Conservation (phyloP, 257 asterid genomes). For the Cynanchum wilfordii region DNA sequence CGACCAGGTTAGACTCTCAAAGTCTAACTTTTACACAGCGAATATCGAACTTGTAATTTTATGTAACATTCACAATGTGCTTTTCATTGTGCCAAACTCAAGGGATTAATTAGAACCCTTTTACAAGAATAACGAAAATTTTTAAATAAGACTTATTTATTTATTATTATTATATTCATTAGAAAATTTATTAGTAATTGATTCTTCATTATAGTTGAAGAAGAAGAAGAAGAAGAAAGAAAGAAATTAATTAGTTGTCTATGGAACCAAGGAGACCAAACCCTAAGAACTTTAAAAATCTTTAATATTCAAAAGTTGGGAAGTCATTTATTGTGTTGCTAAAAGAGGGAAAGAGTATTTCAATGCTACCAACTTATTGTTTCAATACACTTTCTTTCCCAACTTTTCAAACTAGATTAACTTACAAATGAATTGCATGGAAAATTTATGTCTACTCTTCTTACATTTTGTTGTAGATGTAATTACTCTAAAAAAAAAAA, state of each 20-base stretch:
- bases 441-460: not conserved
- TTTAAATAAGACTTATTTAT: no score
- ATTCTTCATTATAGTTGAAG: no score
- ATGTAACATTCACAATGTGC: no score
- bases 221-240: not conserved
- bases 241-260: no score
- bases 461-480: not conserved
- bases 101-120: no score
- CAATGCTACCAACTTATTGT: not conserved
- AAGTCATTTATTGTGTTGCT: not conserved
- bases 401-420: not conserved
- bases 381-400: not conserved
- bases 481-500: not conserved
- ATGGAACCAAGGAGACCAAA: no score
- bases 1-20: no score
- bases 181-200: no score
- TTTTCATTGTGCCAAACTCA: no score
- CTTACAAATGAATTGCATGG: not conserved
- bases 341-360: not conserved
- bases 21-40: no score
- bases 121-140: not conserved
- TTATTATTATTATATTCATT: no score
- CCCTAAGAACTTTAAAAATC: not conserved
- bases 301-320: not conserved
- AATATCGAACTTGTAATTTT: no score